A percentile compares a stretch with the other conserved stretches of the same genome.
These are phyloP conservation scores for Cyclotella baltica DNA, from an alignment of 108 stramenopile genomes.

Conservation along the genomic window DNA sequence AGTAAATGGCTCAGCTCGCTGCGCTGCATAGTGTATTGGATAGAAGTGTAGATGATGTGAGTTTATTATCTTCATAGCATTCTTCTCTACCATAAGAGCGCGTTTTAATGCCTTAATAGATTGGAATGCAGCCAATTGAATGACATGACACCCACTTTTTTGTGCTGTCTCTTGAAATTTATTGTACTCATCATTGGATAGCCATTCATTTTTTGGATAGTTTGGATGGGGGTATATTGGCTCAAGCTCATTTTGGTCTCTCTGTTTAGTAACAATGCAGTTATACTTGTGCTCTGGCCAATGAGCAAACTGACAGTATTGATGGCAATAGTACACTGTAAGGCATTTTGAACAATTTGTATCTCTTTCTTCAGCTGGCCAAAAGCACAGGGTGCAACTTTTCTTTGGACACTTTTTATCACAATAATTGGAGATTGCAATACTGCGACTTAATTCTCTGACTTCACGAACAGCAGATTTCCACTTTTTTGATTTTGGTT, in stretches of 20 bases:
- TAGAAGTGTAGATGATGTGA: too few species aligned
- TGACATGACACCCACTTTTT: not conserved
- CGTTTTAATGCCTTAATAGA: conserved; percentile 1
- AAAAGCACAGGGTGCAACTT: conserved; percentile 30
- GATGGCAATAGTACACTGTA: conserved; percentile 10
- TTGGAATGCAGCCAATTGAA: not conserved
- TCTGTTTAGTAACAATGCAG: conserved; percentile 12
- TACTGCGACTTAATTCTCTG: not conserved
- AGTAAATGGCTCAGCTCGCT: too few species aligned
- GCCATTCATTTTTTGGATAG: conserved; percentile 24
- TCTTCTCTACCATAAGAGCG: conserved; percentile 18
- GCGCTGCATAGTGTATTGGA: too few species aligned
- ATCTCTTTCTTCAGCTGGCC: conserved; percentile 6
- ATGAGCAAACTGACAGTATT: conserved; percentile 16
- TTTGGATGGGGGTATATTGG: conserved; percentile 11
- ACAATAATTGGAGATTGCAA: conserved; percentile 1
- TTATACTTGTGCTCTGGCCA: conserved; percentile 18
- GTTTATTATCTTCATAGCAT: conserved; percentile 14
- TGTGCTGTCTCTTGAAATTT: not conserved
- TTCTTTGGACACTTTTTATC: conserved; percentile 21
- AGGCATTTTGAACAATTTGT: conserved; percentile 15
- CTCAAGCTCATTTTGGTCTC: not conserved
- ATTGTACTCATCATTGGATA: conserved; percentile 9
- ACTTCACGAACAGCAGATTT: not conserved
- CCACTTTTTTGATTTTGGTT: too few species aligned